phyloP scores from a whole-genome alignment of 768 basidiomycete genomes.

The Saitozyma sp. region DNA sequence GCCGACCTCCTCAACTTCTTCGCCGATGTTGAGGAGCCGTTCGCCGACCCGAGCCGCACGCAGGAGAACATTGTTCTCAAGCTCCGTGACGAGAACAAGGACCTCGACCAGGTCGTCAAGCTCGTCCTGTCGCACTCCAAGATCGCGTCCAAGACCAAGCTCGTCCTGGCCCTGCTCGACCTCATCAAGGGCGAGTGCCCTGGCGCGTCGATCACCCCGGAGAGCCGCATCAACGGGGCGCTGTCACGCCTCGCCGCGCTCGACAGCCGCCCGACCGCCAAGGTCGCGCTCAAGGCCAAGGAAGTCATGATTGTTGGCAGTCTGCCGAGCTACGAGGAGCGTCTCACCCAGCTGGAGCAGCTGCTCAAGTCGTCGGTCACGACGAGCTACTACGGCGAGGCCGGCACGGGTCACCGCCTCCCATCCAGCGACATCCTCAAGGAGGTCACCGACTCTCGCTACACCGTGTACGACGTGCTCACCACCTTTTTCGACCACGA shows the following conservation, averaged over 20 bases:
- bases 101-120: conserved; percentile 80
- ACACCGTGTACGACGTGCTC: conserved; percentile 95
- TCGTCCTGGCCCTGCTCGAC: conserved; percentile 81
- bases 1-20: conserved; percentile 76
- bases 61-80: conserved; percentile 88
- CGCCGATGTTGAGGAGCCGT: conserved; percentile 82
- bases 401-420: conserved; percentile 65
- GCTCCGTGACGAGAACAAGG: conserved; percentile 88
- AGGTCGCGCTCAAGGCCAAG: conserved; percentile 89
- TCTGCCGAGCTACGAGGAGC: conserved; percentile 96
- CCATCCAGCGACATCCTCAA: conserved; percentile 83
- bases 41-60: conserved; percentile 68
- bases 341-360: conserved; percentile 87
- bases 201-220: conserved; percentile 64
- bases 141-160: conserved; percentile 85
- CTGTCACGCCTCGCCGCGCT: conserved; percentile 78
- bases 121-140: conserved; percentile 94
- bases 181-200: conserved; percentile 81
- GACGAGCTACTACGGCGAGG: conserved; percentile 86
- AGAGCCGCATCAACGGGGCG: conserved; percentile 71
- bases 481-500: conserved; percentile 89
- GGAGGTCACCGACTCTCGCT: conserved; percentile 93
- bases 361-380: conserved; percentile 86
- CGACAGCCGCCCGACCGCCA: conserved; percentile 89
- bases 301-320: conserved; percentile 95